Evolutionary conservation across 108 stramenopile genomes (phyloP).

Genomic region (Fragilaria crotonensis): DNA sequence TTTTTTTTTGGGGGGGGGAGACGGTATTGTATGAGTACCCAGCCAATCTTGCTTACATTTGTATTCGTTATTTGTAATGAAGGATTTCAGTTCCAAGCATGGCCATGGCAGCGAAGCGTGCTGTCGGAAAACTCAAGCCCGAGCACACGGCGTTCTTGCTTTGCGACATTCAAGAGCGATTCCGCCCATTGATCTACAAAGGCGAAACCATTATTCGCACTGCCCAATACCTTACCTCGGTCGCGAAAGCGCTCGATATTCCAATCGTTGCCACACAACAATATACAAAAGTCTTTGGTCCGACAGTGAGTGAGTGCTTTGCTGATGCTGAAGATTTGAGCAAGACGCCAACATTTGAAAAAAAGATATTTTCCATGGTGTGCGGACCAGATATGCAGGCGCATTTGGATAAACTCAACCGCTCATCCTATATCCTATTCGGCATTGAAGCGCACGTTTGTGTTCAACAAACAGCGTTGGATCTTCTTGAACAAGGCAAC

Average conservation of each 20-base stretch:
- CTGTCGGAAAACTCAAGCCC: conserved; percentile 81
- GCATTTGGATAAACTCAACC: conserved; percentile 31
- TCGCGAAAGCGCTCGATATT: conserved; percentile 71
- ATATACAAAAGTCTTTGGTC: conserved; percentile 92
- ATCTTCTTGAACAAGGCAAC: conserved; percentile 71
- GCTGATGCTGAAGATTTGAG: conserved; percentile 41
- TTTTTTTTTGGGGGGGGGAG: no score
- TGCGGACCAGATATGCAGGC: conserved; percentile 60
- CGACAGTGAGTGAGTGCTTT: conserved; percentile 65
- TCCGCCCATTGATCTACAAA: conserved; percentile 83
- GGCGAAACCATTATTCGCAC: conserved; percentile 76
- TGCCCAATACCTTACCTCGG: conserved; percentile 79
- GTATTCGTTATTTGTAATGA: no score
- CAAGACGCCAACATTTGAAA: conserved; percentile 65
- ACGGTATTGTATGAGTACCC: no score
- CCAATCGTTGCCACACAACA: conserved; percentile 93
- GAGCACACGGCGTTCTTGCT: conserved; percentile 64
- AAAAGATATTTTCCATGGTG: conserved; percentile 93
- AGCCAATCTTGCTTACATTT: no score
- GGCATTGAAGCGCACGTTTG: conserved; percentile 98
- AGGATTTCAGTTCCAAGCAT: no score
- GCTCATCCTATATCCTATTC: conserved; percentile 67
- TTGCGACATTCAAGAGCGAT: conserved; percentile 94
- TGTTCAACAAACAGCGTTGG: conserved; percentile 86
- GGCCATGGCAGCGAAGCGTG: conserved; percentile 20